phyloP scores from a whole-genome alignment of 768 basidiomycete species.

The Sporobolomyces phaffii region DNA sequence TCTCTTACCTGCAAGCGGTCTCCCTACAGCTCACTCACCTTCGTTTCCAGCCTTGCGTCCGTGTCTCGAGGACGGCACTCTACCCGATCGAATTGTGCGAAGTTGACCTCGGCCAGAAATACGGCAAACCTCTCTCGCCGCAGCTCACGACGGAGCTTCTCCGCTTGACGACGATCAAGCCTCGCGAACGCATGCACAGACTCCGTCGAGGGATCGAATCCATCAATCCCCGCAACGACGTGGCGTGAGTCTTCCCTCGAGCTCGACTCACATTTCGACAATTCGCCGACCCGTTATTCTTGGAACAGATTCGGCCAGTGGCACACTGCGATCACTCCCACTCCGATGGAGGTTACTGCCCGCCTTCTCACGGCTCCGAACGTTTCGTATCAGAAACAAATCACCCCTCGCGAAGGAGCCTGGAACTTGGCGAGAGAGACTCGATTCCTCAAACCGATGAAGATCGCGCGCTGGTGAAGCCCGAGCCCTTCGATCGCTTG shows the following conservation, averaged over 20 bases:
- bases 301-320: constrained; percentile 4
- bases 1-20: not conserved
- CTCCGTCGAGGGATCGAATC: not conserved
- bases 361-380: not conserved
- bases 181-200: not conserved
- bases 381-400: not conserved
- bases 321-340: not conserved
- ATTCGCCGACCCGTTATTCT: not conserved
- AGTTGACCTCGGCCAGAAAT: constrained; percentile 19
- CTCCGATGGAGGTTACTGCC: constrained; percentile 1
- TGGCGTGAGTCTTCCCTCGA: not conserved
- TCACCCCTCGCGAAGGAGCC: not conserved
- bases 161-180: not conserved
- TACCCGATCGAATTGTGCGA: constrained; percentile 21
- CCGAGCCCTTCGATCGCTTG: not conserved
- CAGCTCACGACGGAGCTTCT: not conserved
- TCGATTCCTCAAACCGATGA: not conserved
- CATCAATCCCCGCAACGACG: constrained; percentile 6
- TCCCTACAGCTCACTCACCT: too few species aligned
- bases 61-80: constrained; percentile 1
- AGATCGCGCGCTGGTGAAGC: not conserved
- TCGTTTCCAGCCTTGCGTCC: constrained; percentile 8
- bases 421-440: constrained; percentile 1
- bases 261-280: too few species aligned
- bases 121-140: not conserved